Evolutionary conservation across 345 rosid genomes (phyloP).

Genomic region (Garcia nutans): DNA sequence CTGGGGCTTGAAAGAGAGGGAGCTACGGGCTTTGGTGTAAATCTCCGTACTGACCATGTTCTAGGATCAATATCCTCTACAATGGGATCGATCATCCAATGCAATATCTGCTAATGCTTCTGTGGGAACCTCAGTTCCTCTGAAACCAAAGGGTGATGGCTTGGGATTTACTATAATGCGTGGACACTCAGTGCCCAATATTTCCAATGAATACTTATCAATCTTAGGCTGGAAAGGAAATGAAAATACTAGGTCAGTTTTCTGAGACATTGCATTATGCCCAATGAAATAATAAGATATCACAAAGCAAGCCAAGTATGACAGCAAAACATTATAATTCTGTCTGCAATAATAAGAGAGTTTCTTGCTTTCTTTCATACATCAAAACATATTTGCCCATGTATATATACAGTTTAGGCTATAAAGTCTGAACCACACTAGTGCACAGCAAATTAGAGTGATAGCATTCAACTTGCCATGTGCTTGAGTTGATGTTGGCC

Average conservation of each 20-base stretch:
- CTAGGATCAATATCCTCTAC: conserved; percentile 61
- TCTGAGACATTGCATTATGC: background rate
- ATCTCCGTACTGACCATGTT: conserved; percentile 50
- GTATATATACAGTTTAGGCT: background rate
- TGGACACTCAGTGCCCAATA: conserved; percentile 63
- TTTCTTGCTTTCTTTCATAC: background rate
- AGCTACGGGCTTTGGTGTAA: conserved; percentile 32
- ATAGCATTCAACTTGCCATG: background rate
- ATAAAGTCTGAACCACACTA: background rate
- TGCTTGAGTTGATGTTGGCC: background rate
- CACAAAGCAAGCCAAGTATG: background rate
- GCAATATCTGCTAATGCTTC: conserved; percentile 57
- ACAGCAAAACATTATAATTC: background rate
- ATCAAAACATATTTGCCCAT: background rate
- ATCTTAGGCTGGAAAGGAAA: conserved; percentile 59
- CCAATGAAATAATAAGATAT: background rate
- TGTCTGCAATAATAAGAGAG: background rate
- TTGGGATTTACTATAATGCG: conserved; percentile 76
- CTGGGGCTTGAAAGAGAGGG: conserved; percentile 27
- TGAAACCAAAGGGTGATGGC: conserved; percentile 56
- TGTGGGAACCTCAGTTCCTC: conserved; percentile 50
- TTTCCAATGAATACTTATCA: conserved; percentile 58
- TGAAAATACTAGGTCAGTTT: background rate
- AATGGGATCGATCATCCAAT: conserved; percentile 57
- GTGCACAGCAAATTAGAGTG: background rate